Evolutionary conservation across 2,329 filamentous ascomycete species (phyloP).

Genomic region (Fusarium ambrosium): DNA sequence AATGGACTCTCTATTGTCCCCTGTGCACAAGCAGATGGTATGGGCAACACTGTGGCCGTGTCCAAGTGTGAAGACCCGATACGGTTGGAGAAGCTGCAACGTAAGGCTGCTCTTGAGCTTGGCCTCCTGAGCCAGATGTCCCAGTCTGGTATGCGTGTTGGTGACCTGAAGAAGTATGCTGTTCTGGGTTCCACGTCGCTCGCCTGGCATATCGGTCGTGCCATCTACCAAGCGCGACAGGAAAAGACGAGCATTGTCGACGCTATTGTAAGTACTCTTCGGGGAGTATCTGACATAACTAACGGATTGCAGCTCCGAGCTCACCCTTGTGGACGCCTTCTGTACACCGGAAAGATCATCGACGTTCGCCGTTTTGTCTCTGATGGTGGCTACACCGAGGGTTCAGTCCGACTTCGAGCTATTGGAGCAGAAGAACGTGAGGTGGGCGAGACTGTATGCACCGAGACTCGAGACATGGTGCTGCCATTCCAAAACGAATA

Average conservation of each 20-base stretch:
- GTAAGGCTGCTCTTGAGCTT: not conserved
- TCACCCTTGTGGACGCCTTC: not conserved
- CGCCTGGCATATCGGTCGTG: not conserved
- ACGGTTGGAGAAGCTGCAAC: not conserved
- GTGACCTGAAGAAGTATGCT: not conserved
- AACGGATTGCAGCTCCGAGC: not conserved
- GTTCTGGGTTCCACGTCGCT: not conserved
- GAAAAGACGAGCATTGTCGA: not conserved
- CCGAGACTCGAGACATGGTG: not conserved
- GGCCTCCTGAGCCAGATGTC: not conserved
- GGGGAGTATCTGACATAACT: not conserved
- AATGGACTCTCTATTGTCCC: not conserved
- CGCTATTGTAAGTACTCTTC: not conserved
- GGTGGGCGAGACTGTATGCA: not conserved
- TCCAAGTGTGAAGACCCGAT: not conserved
- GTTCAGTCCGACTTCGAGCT: not conserved
- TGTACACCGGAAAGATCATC: not conserved
- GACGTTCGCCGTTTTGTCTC: not conserved
- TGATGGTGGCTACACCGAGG: not conserved
- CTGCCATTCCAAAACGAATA: constrained; percentile 7
- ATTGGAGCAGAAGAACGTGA: constrained; percentile 2
- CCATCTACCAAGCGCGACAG: not conserved
- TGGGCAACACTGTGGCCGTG: not conserved
- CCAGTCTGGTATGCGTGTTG: not conserved
- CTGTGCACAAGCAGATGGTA: not conserved